Evolutionary conservation across 352 stramenopile species (phyloP).

Genomic region (Phytophthora hybrid): DNA sequence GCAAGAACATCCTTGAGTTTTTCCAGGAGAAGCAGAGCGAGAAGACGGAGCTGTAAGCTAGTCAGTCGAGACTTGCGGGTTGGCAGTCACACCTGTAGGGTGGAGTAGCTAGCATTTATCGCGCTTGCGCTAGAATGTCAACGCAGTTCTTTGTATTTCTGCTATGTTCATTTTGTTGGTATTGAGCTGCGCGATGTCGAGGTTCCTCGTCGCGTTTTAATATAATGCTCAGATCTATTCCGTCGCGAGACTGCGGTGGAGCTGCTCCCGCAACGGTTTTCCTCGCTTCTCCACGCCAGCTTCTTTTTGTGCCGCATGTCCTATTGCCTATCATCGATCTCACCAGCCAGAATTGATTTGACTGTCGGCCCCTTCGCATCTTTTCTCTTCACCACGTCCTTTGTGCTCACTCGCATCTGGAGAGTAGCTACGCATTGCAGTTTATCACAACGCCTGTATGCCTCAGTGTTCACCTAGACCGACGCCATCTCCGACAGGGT

Average conservation of each 20-base stretch:
- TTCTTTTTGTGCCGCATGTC: conserved; percentile 23
- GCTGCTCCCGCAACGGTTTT: conserved; percentile 6
- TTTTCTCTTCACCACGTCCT: conserved; percentile 18
- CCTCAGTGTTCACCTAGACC: conserved; percentile 41
- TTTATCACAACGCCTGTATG: conserved; percentile 9
- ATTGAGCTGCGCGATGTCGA: conserved; percentile 18
- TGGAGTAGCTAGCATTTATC: conserved; percentile 13
- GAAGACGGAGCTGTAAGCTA: conserved; percentile 50
- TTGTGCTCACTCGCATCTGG: background rate
- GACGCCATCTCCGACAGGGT: conserved; percentile 90
- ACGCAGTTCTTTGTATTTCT: conserved; percentile 35
- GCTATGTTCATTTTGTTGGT: conserved; percentile 7
- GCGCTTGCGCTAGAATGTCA: conserved; percentile 35
- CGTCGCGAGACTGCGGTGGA: conserved; percentile 13
- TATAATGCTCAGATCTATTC: conserved; percentile 41
- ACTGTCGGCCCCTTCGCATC: conserved; percentile 14
- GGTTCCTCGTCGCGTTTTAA: conserved; percentile 22
- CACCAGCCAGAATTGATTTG: conserved; percentile 9
- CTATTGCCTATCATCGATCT: conserved; percentile 37
- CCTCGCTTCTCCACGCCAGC: conserved; percentile 18
- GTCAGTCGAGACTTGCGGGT: background rate
- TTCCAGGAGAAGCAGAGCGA: conserved; percentile 61
- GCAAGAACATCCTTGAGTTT: conserved; percentile 92
- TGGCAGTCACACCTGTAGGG: conserved; percentile 18
- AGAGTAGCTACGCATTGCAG: background rate